A percentile compares a stretch with the other conserved stretches of the same genome.
phyloP scores from a whole-genome alignment of 1,284 basidiomycete genomes.

The Sphaerobolus stellatus region DNA sequence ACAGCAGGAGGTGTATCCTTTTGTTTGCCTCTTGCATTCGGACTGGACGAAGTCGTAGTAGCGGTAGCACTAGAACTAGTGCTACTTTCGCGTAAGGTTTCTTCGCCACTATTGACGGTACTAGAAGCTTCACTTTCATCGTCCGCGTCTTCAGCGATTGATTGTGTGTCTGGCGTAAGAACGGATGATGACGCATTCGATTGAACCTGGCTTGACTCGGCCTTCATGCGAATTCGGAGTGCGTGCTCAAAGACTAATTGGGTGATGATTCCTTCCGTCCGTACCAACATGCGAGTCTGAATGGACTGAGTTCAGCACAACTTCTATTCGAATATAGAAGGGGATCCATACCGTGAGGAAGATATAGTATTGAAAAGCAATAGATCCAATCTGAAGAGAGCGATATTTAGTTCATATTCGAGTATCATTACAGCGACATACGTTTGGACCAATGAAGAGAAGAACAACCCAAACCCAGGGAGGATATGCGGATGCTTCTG shows the following conservation, averaged over 20 bases:
- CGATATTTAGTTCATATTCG: not conserved
- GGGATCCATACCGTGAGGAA: conserved; percentile 40
- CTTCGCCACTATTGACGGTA: conserved; percentile 17
- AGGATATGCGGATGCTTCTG: conserved; percentile 36
- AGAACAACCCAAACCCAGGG: conserved; percentile 64
- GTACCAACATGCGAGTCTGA: conserved; percentile 49
- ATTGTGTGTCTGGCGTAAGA: conserved; percentile 28
- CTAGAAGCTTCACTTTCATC: conserved; percentile 15
- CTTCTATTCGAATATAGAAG: conserved; percentile 5
- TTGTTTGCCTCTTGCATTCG: conserved; percentile 19
- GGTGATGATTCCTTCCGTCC: conserved; percentile 61
- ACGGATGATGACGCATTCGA: conserved; percentile 18
- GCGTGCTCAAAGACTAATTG: conserved; percentile 72
- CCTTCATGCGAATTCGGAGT: conserved; percentile 64
- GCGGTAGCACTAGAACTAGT: conserved; percentile 24
- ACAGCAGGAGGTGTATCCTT: conserved; percentile 24
- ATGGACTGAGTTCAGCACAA: not conserved
- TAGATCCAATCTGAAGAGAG: not conserved
- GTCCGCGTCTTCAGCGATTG: conserved; percentile 21
- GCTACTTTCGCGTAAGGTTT: conserved; percentile 25
- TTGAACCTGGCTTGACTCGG: conserved; percentile 34
- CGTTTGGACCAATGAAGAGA: conserved; percentile 58
- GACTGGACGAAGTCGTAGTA: conserved; percentile 16
- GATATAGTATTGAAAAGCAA: conserved; percentile 49
- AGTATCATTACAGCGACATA: conserved; percentile 31